Conservation (phyloP, 495 filamentous ascomycete species). For the Neurospora discreta region DNA sequence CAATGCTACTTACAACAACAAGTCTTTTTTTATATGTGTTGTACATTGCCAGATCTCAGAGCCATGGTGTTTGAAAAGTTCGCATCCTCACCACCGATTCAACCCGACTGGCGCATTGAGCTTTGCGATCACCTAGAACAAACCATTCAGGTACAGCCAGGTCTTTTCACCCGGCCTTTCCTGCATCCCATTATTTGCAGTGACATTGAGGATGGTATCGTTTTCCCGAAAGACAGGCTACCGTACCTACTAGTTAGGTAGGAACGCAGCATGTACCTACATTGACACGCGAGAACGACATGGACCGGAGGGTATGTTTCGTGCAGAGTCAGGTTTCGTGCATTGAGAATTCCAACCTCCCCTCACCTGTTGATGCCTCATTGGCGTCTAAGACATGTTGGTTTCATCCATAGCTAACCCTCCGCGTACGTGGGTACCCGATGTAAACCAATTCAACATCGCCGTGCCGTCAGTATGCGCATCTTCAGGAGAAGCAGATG, state of each 20-base stretch:
- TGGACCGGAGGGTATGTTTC: background rate
- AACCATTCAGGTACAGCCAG: background rate
- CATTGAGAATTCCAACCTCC: background rate
- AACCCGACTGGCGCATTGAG: background rate
- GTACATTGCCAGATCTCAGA: background rate
- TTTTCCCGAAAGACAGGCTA: background rate
- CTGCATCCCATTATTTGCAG: background rate
- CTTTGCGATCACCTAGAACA: background rate
- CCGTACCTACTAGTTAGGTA: background rate
- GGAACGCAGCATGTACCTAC: background rate
- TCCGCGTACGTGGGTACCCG: background rate
- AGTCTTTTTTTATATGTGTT: too few species aligned
- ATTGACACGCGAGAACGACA: background rate
- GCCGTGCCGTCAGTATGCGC: background rate
- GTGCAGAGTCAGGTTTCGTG: background rate
- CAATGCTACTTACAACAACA: background rate
- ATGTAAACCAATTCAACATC: background rate
- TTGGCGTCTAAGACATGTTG: background rate
- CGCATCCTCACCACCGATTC: background rate
- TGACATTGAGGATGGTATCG: background rate
- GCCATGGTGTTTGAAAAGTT: background rate
- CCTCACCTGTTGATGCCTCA: background rate
- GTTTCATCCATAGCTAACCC: background rate
- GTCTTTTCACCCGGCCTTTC: background rate
- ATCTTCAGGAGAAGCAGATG: background rate